These are phyloP conservation scores for Phaeoacremonium minimum DNA, from an alignment of 2,329 filamentous ascomycete species.

Conservation along the genomic window DNA sequence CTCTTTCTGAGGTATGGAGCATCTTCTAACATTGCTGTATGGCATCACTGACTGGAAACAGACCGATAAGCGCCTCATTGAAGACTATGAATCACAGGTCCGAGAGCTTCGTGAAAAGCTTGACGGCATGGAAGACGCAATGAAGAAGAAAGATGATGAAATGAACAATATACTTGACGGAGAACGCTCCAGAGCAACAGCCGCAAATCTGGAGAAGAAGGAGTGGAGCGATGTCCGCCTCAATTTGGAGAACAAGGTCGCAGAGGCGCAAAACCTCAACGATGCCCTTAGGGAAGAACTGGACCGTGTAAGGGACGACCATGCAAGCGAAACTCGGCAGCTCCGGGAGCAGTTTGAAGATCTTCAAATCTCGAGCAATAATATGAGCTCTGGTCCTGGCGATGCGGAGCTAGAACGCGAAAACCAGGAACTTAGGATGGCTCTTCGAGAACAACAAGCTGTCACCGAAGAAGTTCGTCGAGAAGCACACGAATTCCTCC, in stretches of 20 bases:
- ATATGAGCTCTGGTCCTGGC: slow-evolving; percentile 18
- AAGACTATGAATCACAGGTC: slow-evolving; percentile 78
- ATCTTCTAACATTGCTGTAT: not conserved
- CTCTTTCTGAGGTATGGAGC: slow-evolving; percentile 31
- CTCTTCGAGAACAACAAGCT: slow-evolving; percentile 69
- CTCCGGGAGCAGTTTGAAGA: slow-evolving; percentile 62
- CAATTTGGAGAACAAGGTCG: slow-evolving; percentile 68
- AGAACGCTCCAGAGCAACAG: slow-evolving; percentile 49
- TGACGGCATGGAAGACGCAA: slow-evolving; percentile 61
- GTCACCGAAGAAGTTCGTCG: slow-evolving; percentile 82
- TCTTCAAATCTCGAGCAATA: slow-evolving; percentile 28
- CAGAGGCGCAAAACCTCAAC: slow-evolving; percentile 72
- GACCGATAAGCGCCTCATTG: slow-evolving; percentile 66
- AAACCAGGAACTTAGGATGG: slow-evolving; percentile 63
- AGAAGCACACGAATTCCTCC: slow-evolving; percentile 77
- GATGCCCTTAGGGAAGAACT: slow-evolving; percentile 76
- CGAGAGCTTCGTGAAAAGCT: slow-evolving; percentile 71
- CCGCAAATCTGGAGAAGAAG: slow-evolving; percentile 59
- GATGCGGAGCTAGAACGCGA: slow-evolving; percentile 59
- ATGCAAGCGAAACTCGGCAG: slow-evolving; percentile 57
- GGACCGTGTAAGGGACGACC: slow-evolving; percentile 66
- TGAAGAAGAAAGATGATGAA: slow-evolving; percentile 67
- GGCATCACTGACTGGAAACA: slow-evolving; percentile 20
- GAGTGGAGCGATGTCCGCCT: slow-evolving; percentile 65
- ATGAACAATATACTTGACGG: slow-evolving; percentile 55